A percentile compares a stretch with the other conserved stretches of the same genome.
These are phyloP conservation scores for Lipomyces starkeyi DNA, from an alignment of 805 yeast species.

Conservation along the genomic window DNA sequence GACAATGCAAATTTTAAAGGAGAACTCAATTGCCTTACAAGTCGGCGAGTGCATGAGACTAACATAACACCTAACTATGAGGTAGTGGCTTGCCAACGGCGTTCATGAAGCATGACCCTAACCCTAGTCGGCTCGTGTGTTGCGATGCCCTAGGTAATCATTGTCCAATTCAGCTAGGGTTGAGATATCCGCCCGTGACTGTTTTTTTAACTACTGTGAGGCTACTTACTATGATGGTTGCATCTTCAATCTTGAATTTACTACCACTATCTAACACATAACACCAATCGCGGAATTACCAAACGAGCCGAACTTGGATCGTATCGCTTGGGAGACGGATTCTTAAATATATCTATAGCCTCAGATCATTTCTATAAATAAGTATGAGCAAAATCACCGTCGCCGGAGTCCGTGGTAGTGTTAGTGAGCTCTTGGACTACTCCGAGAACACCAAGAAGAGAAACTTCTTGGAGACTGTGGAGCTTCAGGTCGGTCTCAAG, in stretches of 20 bases:
- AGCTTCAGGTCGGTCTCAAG: constrained; percentile 99
- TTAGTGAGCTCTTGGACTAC: constrained; percentile 85
- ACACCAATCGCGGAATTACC: constrained; percentile 29
- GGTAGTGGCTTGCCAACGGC: no score
- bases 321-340: constrained; percentile 39
- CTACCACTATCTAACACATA: neutral
- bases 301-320: constrained; percentile 23
- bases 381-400: constrained; percentile 69
- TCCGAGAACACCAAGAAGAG: constrained; percentile 94
- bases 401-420: constrained; percentile 95
- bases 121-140: no score
- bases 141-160: no score
- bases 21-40: no score
- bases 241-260: neutral
- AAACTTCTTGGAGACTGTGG: constrained; percentile 99
- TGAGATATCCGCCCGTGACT: constrained; percentile 23
- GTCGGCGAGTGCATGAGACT: no score
- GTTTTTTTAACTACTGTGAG: neutral
- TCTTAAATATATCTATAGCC: neutral
- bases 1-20: no score
- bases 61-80: no score
- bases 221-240: no score
- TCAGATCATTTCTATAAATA: constrained; percentile 5
- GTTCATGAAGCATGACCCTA: no score
- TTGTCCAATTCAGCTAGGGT: no score